phyloP scores from a whole-genome alignment of 192 early-diverging fungal genomes.

The Coemansia sp. region DNA sequence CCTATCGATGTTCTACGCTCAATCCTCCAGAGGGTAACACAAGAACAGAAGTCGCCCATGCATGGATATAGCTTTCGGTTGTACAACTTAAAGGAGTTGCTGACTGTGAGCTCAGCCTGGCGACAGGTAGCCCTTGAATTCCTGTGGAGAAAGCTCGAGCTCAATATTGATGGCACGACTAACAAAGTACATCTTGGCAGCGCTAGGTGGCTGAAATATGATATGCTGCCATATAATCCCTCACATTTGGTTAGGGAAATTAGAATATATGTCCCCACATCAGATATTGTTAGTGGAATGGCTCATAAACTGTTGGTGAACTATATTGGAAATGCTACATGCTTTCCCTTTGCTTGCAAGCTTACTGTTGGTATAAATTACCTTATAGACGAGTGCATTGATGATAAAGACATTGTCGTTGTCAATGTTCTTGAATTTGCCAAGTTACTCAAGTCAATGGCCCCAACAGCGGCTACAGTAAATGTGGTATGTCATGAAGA shows the following conservation, averaged over 20 bases:
- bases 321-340: neutral
- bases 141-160: neutral
- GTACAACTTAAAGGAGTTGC: neutral
- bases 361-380: neutral
- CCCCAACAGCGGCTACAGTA: neutral
- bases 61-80: neutral
- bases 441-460: neutral
- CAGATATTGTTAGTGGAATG: neutral
- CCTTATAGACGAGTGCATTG: neutral
- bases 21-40: neutral
- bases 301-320: neutral
- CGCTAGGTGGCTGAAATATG: neutral
- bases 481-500: neutral
- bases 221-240: neutral
- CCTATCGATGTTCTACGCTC: neutral
- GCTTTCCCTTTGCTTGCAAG: neutral
- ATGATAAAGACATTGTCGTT: neutral
- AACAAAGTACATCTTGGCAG: neutral
- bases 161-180: neutral
- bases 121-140: neutral
- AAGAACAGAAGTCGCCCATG: neutral
- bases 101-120: neutral
- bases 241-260: neutral
- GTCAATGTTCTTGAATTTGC: neutral
- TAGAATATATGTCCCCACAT: neutral